Base-by-base conservation (phyloP, 1,139 yeast species). In the Lodderomyces metapsilosis region DNA sequence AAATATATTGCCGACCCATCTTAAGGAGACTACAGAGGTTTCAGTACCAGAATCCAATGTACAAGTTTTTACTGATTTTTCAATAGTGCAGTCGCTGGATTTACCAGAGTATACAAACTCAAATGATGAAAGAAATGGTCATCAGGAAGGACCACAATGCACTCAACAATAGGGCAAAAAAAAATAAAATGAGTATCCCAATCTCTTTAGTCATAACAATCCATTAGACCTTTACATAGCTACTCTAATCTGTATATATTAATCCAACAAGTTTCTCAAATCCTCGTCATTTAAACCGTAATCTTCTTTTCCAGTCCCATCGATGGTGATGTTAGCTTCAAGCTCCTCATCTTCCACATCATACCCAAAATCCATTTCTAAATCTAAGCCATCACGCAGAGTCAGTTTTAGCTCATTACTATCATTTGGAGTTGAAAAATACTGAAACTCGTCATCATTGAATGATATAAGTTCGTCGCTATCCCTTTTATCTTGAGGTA, bases 1-100 rank as follows among this genome's bases (percentile, higher is more conserved):
- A 45, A 77, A 79, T 47, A 65, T 82, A 16, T 63, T 84, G 38
- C 89, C 88, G 9, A 66, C 61, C 45, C 64, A 60, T 2, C 54
- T 66, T 34, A 53, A 50, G 34, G 60, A 59, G 38, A 43, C 57
- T 34, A 50, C 48, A n/a, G 61, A 34, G 51, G 49, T 13, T 52
- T 59, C 47, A 50, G 53, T 62, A 35, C 58, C 63, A 1, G 68
- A 62, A 32, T 73, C 68, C 22, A 73, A 71, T 47, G 56, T 71
- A 37, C 76, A 71, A 41, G 63, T 66, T 23, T 58, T 68, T 20
- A 60, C 74, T 7, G 77, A 74, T 41, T 76, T 72, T 47, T 51
- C 62, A 3, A 54, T 75, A 11, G 57, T 66, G 2, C 50, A 56
- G 5, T 48, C 47, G 9, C 49, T 51, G 5, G 57, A 64, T 7